Percentiles rank a stretch among this genome's conserved stretches.
Evolutionary conservation across 306 rosid species (phyloP).

Genomic region (Castanea sativa): DNA sequence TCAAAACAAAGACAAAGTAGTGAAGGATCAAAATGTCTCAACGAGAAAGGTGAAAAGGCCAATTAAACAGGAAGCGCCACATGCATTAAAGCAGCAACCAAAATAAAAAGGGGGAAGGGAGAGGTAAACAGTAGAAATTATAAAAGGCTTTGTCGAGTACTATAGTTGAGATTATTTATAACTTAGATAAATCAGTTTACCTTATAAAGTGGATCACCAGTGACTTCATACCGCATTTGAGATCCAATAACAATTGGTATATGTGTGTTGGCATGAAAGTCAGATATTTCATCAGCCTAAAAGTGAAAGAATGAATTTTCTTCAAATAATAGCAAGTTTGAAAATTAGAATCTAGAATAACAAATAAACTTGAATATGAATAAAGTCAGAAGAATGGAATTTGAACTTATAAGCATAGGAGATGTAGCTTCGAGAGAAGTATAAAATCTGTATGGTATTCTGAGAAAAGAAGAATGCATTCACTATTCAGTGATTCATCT

Average conservation of each 20-base stretch:
- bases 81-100: background rate
- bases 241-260: slow-evolving; percentile 81
- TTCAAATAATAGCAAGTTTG: slow-evolving; percentile 3
- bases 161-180: too few relatives aligned
- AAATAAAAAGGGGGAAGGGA: background rate
- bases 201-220: slow-evolving; percentile 85
- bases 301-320: slow-evolving; percentile 6
- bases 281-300: slow-evolving; percentile 73
- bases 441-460: too few relatives aligned
- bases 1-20: background rate
- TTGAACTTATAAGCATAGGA: background rate
- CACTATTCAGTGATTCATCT: too few relatives aligned
- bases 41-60: background rate
- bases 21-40: background rate
- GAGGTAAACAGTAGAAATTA: background rate
- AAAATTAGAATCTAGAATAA: background rate
- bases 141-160: slow-evolving; percentile 2
- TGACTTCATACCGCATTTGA: slow-evolving; percentile 82
- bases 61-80: background rate
- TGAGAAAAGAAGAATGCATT: too few relatives aligned
- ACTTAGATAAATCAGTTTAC: slow-evolving; percentile 7
- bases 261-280: slow-evolving; percentile 80
- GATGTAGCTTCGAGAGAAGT: too few relatives aligned
- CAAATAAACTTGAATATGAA: background rate
- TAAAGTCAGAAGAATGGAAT: background rate